Evolutionary conservation across 352 stramenopile species (phyloP).

Genomic region (Pythium phragmitis): DNA sequence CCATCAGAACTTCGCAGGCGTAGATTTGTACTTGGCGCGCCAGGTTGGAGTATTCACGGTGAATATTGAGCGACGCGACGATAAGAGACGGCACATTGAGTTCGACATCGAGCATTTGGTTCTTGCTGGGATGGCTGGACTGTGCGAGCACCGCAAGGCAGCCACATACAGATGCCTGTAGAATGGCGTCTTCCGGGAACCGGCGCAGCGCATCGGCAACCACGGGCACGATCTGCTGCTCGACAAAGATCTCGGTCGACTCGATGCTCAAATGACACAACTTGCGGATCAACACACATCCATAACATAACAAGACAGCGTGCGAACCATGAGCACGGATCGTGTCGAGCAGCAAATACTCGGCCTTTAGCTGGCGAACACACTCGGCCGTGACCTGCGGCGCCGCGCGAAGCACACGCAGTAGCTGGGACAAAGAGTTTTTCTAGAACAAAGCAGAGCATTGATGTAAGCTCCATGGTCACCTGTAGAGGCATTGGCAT

Average conservation of each 20-base stretch:
- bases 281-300: slow-evolving; percentile 73
- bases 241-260: slow-evolving; percentile 58
- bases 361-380: slow-evolving; percentile 55
- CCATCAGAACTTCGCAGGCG: slow-evolving; percentile 70
- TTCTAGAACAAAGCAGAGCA: slow-evolving; percentile 35
- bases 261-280: slow-evolving; percentile 71
- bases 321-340: slow-evolving; percentile 58
- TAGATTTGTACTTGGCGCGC: slow-evolving; percentile 82
- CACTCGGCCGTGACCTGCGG: slow-evolving; percentile 70
- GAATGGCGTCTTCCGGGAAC: slow-evolving; percentile 66
- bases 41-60: slow-evolving; percentile 69
- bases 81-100: slow-evolving; percentile 40
- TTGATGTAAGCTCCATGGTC: background rate
- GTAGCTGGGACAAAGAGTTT: slow-evolving; percentile 60
- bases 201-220: slow-evolving; percentile 45
- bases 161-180: slow-evolving; percentile 64
- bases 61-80: slow-evolving; percentile 44
- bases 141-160: slow-evolving; percentile 60
- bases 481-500: background rate
- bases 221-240: slow-evolving; percentile 51
- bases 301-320: slow-evolving; percentile 73
- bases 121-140: slow-evolving; percentile 57
- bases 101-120: slow-evolving; percentile 47
- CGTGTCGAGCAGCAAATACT: slow-evolving; percentile 52
- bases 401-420: slow-evolving; percentile 57